Evolutionary conservation across 805 yeast genomes (phyloP).

Genomic region (Cephaloascus albidus): DNA sequence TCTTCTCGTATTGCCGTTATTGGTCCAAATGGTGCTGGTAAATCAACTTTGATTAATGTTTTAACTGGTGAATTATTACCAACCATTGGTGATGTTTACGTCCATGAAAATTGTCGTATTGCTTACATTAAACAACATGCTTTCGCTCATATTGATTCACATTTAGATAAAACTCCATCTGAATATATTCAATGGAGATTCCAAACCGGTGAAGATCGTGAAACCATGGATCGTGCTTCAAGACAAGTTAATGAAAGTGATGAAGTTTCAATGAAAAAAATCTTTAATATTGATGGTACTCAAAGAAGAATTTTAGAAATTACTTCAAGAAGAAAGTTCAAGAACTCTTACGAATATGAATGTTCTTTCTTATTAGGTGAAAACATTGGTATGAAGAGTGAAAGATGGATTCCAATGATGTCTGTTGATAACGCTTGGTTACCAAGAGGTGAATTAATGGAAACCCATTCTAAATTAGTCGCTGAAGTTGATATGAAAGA

Average conservation of each 20-base stretch:
- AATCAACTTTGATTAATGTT: conserved; percentile 96
- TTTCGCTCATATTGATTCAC: conserved; percentile 98
- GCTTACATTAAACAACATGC: conserved; percentile 99
- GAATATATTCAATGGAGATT: conserved; percentile 99
- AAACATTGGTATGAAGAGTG: conserved; percentile 97
- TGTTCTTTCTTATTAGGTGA: conserved; percentile 97
- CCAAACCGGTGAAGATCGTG: conserved; percentile 99
- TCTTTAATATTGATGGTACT: conserved; percentile 98
- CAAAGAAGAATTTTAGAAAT: conserved; percentile 95
- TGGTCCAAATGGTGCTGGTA: conserved; percentile 99
- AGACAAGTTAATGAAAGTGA: conserved; percentile 96
- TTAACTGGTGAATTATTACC: conserved; percentile 99
- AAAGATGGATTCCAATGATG: conserved; percentile 99
- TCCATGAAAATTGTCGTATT: conserved; percentile 99
- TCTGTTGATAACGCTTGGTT: conserved; percentile 99
- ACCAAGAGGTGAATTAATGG: conserved; percentile 97
- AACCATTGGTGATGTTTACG: conserved; percentile 97
- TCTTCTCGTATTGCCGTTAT: conserved; percentile 99
- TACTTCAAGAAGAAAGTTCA: conserved; percentile 97
- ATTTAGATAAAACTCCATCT: conserved; percentile 98
- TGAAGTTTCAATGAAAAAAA: conserved; percentile 98
- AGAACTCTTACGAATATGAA: conserved; percentile 99
- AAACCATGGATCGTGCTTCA: conserved; percentile 99
- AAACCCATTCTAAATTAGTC: conserved; percentile 98
- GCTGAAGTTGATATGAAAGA: conserved; percentile 99